Evolutionary conservation across 2,329 filamentous ascomycete genomes (phyloP).

Genomic region (Coniochaeta prunicola): DNA sequence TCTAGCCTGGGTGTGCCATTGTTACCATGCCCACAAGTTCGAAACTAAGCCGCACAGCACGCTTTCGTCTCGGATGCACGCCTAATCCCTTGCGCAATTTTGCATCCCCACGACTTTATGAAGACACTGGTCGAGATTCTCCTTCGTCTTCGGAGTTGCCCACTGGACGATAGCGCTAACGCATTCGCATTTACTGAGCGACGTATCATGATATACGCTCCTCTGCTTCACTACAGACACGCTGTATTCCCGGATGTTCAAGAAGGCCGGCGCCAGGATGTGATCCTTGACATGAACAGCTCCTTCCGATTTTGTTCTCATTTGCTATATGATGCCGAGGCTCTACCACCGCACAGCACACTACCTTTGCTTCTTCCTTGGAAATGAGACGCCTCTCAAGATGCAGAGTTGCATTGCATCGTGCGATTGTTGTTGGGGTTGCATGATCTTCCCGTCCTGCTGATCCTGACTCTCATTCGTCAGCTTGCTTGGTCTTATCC

Average conservation of each 20-base stretch:
- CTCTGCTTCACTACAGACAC: no score
- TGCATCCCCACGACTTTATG: neutral
- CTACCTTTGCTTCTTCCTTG: neutral
- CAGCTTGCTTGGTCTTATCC: neutral
- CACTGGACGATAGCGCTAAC: neutral
- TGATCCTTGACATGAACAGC: no score
- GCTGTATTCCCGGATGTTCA: no score
- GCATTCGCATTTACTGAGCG: neutral
- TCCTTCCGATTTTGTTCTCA: no score
- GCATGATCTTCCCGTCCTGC: slow-evolving; percentile 1
- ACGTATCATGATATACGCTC: neutral
- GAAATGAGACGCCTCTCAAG: neutral
- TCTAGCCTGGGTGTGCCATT: no score
- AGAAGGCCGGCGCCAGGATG: no score
- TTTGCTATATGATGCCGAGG: neutral
- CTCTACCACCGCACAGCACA: neutral
- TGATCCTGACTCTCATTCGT: neutral
- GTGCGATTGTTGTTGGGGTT: neutral
- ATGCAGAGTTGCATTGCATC: neutral
- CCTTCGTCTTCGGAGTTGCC: neutral
- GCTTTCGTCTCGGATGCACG: neutral
- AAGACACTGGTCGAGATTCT: neutral
- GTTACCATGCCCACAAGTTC: no score
- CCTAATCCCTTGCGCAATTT: neutral
- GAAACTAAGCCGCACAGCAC: neutral